Evolutionary conservation across 192 early-diverging fungal species (phyloP), one percentile per base, ranked within the genome.

Genomic region (Hyaloraphidium curvatum): DNA sequence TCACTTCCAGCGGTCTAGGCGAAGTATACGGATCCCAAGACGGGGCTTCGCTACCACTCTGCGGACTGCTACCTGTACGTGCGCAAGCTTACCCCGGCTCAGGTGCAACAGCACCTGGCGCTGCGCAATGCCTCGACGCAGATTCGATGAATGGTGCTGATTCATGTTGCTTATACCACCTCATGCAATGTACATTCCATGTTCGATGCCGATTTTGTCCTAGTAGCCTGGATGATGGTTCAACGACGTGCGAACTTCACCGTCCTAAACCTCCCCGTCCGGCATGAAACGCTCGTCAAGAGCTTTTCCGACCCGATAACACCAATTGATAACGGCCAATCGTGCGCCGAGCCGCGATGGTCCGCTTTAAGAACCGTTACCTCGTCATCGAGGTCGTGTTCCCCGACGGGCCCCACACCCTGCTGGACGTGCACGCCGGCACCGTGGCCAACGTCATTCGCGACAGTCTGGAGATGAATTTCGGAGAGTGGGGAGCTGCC

Each of bases 21-120:
- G 3, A 56, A 56, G 21, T 91, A 91, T 60, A 87, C 85, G 0
- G 88, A 91, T 63, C 88, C 88, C 19, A 89, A 88, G 65, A 84
- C 84, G 0, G 69, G 79, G 9, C 60, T 91, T 29, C 68, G 88
- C 17, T 91, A 89, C 54, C 75, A 84, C 55, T 82, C 82, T 40
- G 76, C 77, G 0, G 84, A 89, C 58, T 71, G 89, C 13, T 91
- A 89, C 67, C 76, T 78, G 57, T 64, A 75, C 33, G 75, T 89
- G 35, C 74, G 78, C 50, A 68, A 67, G 28, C 61, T 87, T 59
- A 76, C 78, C 30, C 80, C 78, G n/a, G 72, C 77, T 19, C 67
- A 74, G n/a, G 80, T 87, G 48, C 88, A 91, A 62, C 66, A 69
- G 40, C 86, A 89, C 62, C 71, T 89, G 48, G 82, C 67, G 26